A percentile compares a stretch with the other conserved stretches of the same genome.
Evolutionary conservation across 805 yeast species (phyloP).

Genomic region (Zygoascus ofunaensis): DNA sequence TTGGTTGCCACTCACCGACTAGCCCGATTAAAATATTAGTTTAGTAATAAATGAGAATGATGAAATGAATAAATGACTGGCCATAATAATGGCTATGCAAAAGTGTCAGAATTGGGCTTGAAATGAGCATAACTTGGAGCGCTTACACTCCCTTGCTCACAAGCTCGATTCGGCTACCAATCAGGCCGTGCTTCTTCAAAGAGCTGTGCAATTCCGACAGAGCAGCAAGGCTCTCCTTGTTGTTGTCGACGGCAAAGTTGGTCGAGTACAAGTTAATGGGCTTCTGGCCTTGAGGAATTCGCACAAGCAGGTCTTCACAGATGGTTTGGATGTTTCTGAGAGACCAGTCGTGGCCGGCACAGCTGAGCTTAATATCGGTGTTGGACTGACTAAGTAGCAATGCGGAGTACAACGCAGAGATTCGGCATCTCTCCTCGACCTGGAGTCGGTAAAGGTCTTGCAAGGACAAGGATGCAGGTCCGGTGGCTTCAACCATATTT

Average conservation of each 20-base stretch:
- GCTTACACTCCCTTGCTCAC: constrained; percentile 25
- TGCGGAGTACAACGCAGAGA: constrained; percentile 22
- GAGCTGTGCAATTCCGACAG: constrained; percentile 21
- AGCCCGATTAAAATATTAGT: too few relatives aligned
- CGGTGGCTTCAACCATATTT: constrained; percentile 7
- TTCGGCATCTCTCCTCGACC: constrained; percentile 28
- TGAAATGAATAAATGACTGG: too few relatives aligned
- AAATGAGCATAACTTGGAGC: too few relatives aligned
- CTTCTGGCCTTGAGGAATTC: constrained; percentile 19
- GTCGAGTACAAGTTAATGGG: constrained; percentile 22
- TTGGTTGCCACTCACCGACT: too few relatives aligned
- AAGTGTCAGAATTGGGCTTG: too few relatives aligned
- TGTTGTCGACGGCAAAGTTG: constrained; percentile 17
- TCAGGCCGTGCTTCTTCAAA: constrained; percentile 19
- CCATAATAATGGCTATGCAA: too few relatives aligned
- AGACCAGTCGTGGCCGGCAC: constrained; percentile 30
- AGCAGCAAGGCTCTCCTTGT: constrained; percentile 16
- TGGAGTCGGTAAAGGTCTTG: constrained; percentile 12
- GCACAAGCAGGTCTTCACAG: constrained; percentile 23
- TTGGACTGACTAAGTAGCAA: constrained; percentile 20
- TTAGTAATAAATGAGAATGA: too few relatives aligned
- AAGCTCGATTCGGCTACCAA: constrained; percentile 26
- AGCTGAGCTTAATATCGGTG: constrained; percentile 22
- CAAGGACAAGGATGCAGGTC: constrained; percentile 1
- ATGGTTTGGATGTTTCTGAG: constrained; percentile 25